Conservation (phyloP, 192 early-diverging fungal species). For the Coemansia sp. region DNA sequence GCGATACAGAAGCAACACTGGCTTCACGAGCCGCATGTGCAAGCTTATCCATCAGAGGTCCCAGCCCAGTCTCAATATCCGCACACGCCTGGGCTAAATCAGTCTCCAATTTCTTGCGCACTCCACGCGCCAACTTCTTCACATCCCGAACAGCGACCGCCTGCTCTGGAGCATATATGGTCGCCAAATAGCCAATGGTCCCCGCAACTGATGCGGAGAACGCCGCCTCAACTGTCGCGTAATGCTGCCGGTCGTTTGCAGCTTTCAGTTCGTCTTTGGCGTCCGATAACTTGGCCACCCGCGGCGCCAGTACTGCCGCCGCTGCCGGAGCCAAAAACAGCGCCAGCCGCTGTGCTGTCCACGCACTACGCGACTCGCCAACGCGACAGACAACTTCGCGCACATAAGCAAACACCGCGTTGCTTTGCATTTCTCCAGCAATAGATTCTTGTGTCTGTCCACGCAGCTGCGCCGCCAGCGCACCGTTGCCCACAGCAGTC, state of each 20-base stretch:
- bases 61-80: constrained; percentile 22
- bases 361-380: constrained; percentile 17
- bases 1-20: constrained; percentile 6
- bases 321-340: constrained; percentile 18
- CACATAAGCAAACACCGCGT: constrained; percentile 13
- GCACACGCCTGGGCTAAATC: constrained; percentile 13
- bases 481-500: constrained; percentile 23
- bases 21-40: neutral
- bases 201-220: constrained; percentile 11
- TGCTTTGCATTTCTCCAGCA: constrained; percentile 20
- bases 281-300: constrained; percentile 19
- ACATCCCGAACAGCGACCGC: neutral
- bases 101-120: neutral
- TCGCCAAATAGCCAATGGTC: neutral
- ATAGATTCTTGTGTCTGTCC: neutral
- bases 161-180: neutral
- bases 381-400: constrained; percentile 36
- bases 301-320: constrained; percentile 19
- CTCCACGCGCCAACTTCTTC: constrained; percentile 5
- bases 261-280: constrained; percentile 9
- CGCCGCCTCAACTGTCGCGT: constrained; percentile 10
- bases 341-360: constrained; percentile 7
- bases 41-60: constrained; percentile 15
- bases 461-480: constrained; percentile 19
- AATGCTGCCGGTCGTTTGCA: constrained; percentile 14